phyloP scores from a whole-genome alignment of 176 grass and related monocot species.

The Olyra latifolia region DNA sequence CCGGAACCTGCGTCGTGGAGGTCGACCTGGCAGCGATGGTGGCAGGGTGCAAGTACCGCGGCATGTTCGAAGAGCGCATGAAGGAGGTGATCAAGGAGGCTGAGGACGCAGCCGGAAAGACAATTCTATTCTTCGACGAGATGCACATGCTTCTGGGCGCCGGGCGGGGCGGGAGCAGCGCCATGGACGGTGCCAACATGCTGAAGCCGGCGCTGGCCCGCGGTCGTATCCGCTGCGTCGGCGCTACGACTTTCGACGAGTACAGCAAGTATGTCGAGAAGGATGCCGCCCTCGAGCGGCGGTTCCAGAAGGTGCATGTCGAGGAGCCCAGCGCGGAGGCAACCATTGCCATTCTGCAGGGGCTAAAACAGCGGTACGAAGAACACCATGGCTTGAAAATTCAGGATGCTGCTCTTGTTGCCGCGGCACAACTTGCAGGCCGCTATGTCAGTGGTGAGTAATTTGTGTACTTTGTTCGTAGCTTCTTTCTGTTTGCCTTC shows the following conservation, averaged over 20 bases:
- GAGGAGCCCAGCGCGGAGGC: background rate
- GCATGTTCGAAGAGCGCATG: constrained; percentile 30
- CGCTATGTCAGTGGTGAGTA: constrained; percentile 31
- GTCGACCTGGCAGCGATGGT: constrained; percentile 29
- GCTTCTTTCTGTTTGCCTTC: too few species aligned
- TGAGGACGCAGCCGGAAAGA: background rate
- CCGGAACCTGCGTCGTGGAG: background rate
- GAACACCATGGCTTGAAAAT: constrained; percentile 9
- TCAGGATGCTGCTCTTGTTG: background rate
- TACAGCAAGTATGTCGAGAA: constrained; percentile 34
- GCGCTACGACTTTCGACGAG: constrained; percentile 27
- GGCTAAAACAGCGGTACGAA: background rate
- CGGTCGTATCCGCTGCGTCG: constrained; percentile 33
- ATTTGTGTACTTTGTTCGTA: background rate
- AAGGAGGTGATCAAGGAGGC: constrained; percentile 19
- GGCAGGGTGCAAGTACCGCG: background rate
- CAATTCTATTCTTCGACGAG: constrained; percentile 40
- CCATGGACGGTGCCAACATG: constrained; percentile 33
- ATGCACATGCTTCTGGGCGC: constrained; percentile 28
- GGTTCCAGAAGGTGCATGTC: constrained; percentile 26
- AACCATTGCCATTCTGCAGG: constrained; percentile 17
- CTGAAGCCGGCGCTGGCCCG: constrained; percentile 34
- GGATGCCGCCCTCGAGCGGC: constrained; percentile 25
- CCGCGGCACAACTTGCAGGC: background rate
- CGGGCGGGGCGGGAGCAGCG: background rate